Evolutionary conservation across 2,329 filamentous ascomycete genomes (phyloP).

Genomic region (Claviceps cyperi): DNA sequence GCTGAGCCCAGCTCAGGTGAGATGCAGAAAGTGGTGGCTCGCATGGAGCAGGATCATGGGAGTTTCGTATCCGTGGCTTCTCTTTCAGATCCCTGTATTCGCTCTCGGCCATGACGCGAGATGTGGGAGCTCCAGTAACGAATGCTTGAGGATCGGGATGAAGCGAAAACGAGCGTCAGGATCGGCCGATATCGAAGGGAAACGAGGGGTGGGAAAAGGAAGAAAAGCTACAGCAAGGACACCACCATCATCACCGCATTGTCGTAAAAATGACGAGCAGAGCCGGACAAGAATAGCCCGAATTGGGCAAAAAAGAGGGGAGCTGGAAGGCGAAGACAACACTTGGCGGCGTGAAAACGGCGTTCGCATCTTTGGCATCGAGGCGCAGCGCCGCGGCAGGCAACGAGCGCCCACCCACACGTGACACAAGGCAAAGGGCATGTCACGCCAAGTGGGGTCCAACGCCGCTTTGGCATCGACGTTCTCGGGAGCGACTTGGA

Average conservation of each 20-base stretch:
- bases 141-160: not conserved
- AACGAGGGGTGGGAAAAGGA: not conserved
- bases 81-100: conserved; percentile 1
- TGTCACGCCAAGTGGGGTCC: not conserved
- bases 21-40: not conserved
- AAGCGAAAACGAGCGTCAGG: too few species aligned
- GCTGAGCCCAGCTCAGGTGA: not conserved
- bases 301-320: too few species aligned
- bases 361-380: not conserved
- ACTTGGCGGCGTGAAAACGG: not conserved
- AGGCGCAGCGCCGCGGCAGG: not conserved
- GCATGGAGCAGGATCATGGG: not conserved
- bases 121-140: not conserved
- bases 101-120: conserved; percentile 1
- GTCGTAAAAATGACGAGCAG: not conserved
- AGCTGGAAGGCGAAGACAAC: not conserved
- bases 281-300: not conserved
- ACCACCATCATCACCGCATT: not conserved
- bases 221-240: not conserved
- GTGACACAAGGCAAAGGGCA: not conserved
- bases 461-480: not conserved
- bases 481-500: not conserved
- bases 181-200: not conserved
- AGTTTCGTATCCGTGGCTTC: conserved; percentile 1
- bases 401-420: not conserved